phyloP scores from a whole-genome alignment of 177 flowering plant genomes.

The Telopea speciosissima region DNA sequence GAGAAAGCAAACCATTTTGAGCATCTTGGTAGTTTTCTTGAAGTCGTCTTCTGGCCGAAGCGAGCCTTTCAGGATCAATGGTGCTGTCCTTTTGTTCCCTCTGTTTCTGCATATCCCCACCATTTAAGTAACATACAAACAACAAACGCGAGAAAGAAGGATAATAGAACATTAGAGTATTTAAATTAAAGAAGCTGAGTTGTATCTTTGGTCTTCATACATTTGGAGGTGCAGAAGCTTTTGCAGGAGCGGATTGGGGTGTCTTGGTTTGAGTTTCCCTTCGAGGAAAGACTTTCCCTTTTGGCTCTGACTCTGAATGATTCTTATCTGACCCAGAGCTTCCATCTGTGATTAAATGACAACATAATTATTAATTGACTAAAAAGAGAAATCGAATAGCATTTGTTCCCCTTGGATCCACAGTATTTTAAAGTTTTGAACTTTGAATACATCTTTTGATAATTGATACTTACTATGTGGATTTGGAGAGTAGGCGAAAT shows the following conservation, averaged over 20 bases:
- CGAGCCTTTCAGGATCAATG: slow-evolving; percentile 65
- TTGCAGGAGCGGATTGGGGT: slow-evolving; percentile 24
- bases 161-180: too few relatives aligned
- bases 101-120: slow-evolving; percentile 43
- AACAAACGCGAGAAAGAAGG: background rate
- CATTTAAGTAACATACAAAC: background rate
- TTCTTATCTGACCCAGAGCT: slow-evolving; percentile 64
- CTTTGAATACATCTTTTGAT: slow-evolving; percentile 19
- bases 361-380: background rate
- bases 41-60: slow-evolving; percentile 83
- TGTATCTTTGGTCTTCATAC: slow-evolving; percentile 9
- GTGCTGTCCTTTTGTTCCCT: slow-evolving; percentile 41
- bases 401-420: background rate
- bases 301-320: slow-evolving; percentile 47
- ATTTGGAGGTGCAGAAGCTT: slow-evolving; percentile 33
- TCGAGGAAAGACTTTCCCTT: slow-evolving; percentile 34
- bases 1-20: slow-evolving; percentile 63
- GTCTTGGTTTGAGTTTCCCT: slow-evolving; percentile 42
- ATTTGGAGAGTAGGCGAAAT: slow-evolving; percentile 72
- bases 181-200: background rate
- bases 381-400: background rate
- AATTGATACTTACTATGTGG: slow-evolving; percentile 50
- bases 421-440: background rate
- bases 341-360: slow-evolving; percentile 41
- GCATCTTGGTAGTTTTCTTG: slow-evolving; percentile 96